Percentiles rank a stretch among this genome's conserved stretches.
Conservation (phyloP, 78 protist species). For the Emiliania huxleyi region DNA sequence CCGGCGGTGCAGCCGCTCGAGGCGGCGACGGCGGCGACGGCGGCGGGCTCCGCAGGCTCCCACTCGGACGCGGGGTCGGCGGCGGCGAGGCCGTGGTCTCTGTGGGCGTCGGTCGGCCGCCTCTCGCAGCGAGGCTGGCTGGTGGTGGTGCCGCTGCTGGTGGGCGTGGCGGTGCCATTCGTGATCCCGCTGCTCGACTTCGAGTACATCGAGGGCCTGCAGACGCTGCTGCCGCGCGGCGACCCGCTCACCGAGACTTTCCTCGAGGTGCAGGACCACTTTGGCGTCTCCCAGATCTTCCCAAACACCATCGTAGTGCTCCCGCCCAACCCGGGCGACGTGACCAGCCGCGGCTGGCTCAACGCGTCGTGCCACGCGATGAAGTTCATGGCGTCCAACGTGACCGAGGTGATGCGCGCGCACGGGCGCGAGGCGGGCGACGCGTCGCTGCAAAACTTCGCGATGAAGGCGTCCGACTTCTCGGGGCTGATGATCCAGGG, state of each 20-base stretch:
- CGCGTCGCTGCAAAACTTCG: background rate
- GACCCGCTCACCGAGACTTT: background rate
- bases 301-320: background rate
- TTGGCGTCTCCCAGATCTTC: background rate
- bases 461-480: background rate
- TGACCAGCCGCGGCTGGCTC: background rate
- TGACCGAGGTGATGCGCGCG: background rate
- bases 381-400: background rate
- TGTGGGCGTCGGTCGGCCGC: slow-evolving; percentile 10
- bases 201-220: background rate
- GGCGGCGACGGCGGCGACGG: background rate
- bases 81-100: no score
- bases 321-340: background rate
- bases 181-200: background rate
- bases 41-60: background rate
- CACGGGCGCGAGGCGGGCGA: background rate
- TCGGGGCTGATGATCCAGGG: background rate
- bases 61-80: background rate
- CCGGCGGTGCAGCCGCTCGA: background rate
- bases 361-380: background rate
- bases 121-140: background rate
- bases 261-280: background rate
- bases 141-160: background rate
- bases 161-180: background rate
- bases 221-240: background rate